Percentiles rank a stretch among this genome's conserved stretches.
Conservation (phyloP, 345 rosid genomes). For the Isatis tinctoria region DNA sequence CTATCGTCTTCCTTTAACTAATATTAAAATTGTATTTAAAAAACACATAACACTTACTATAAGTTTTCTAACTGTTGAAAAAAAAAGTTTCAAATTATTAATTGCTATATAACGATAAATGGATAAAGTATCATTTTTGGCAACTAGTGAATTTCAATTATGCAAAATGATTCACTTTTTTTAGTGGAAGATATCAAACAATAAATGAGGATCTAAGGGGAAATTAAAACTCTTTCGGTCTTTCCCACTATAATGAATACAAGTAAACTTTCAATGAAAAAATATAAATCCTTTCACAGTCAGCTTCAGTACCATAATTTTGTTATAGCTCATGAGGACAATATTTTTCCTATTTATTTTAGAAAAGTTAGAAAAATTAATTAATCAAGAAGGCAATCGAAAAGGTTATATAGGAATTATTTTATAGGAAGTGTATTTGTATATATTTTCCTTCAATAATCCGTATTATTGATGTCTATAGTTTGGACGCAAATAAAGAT, state of each 20-base stretch:
- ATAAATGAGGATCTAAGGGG: constrained; percentile 13
- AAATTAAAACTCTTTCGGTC: not conserved
- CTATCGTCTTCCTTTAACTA: constrained; percentile 18
- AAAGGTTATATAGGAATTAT: not conserved
- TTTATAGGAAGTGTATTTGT: not conserved
- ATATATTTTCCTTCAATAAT: not conserved
- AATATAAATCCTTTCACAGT: not conserved
- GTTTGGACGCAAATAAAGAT: constrained; percentile 8
- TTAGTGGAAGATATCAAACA: constrained; percentile 29
- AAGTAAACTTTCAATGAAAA: not conserved
- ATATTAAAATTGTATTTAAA: not conserved
- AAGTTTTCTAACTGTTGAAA: not conserved
- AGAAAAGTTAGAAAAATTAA: too few relatives aligned
- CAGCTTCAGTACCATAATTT: constrained; percentile 1
- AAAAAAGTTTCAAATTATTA: not conserved
- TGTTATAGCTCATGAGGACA: not conserved
- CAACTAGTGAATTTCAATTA: constrained; percentile 12
- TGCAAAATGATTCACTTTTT: constrained; percentile 6
- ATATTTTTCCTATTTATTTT: not conserved
- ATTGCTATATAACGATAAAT: not conserved
- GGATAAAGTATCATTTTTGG: not conserved
- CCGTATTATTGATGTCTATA: not conserved
- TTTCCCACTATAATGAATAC: constrained; percentile 15
- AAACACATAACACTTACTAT: not conserved
- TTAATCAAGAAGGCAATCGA: not conserved